Base-by-base conservation (phyloP, 2,329 filamentous ascomycete species). In the Pseudopyrenochaeta lycopersici region DNA sequence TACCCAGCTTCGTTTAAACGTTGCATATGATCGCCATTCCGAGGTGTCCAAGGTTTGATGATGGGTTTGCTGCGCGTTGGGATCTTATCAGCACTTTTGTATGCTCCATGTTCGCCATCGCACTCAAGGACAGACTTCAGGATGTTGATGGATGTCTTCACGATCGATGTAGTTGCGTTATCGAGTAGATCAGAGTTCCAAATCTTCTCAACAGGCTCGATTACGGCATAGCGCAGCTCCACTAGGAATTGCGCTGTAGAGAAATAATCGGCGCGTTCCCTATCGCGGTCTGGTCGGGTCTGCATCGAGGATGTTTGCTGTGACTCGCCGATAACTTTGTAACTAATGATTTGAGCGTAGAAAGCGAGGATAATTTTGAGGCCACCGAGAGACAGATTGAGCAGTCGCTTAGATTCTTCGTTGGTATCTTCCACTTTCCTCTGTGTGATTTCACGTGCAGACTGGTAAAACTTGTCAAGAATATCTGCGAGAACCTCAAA, bases 161-260 rank as follows among this genome's bases (percentile, higher is more conserved):
- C 86, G 36, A 93, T 90, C 18, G 87, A 84, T 20, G 88, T 88
- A 2, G 90, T 88, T 1, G 92, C 86, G 66, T 91, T 93, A 64
- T 97, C 92, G 15, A 95, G 86, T 42, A 96, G 85, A 21, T 87
- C 81, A 1, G 92, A 96, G 62, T 91, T 88, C 96, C 95, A 99
- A 23, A 98, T 84, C 41, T 88, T 84, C 51, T 85, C 84, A 35
- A 95, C 84, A 40, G 89, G 85, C 0, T 92, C 91, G 12, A 97
- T 78, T 21, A 97, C 86, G 21, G 88, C 86, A 77, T 90, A 87
- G 36, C 95, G 89, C 36, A 98, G 78, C 72, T 98, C 94, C 5
- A 98, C 87, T 12, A 97, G 80, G 49, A 98, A 90, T 66, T 97
- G 94, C 1, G 85, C 81, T 12, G 87, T 83, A 9, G 82, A 78